Percentiles rank a stretch among this genome's conserved stretches.
phyloP scores from a whole-genome alignment of 352 stramenopile species.

The Saprolegnia diclina region DNA sequence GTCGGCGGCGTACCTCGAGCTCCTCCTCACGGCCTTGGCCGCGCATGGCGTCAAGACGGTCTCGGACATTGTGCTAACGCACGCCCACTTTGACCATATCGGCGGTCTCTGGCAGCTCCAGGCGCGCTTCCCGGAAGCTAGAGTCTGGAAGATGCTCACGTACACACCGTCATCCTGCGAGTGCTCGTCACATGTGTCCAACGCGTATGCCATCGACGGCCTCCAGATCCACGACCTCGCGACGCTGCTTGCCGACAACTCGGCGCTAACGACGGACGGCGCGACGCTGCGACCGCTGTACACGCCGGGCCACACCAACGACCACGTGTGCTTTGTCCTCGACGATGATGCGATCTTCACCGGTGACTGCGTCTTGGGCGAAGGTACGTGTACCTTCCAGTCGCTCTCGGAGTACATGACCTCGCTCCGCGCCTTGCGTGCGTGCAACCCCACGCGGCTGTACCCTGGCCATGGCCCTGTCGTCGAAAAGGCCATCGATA shows the following conservation, averaged over 20 bases:
- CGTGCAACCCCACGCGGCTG: constrained; percentile 39
- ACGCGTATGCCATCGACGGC: background rate
- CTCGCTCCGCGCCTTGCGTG: constrained; percentile 50
- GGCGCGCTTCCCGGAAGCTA: constrained; percentile 44
- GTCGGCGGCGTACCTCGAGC: constrained; percentile 45
- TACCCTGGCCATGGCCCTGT: constrained; percentile 74
- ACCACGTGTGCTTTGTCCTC: constrained; percentile 80
- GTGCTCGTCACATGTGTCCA: constrained; percentile 18
- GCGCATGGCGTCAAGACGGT: constrained; percentile 44
- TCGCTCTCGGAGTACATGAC: constrained; percentile 75
- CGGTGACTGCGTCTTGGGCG: constrained; percentile 78
- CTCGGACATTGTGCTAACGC: constrained; percentile 80
- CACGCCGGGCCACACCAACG: constrained; percentile 79
- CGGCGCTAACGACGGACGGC: constrained; percentile 8
- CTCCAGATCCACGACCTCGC: constrained; percentile 17
- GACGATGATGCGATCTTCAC: constrained; percentile 57
- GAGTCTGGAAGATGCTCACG: constrained; percentile 59
- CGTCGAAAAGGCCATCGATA: constrained; percentile 47
- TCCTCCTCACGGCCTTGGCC: constrained; percentile 41
- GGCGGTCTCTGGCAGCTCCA: constrained; percentile 65
- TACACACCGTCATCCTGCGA: constrained; percentile 9
- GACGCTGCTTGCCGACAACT: background rate
- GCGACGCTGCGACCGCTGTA: constrained; percentile 50
- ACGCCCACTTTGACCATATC: constrained; percentile 86
- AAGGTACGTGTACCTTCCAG: constrained; percentile 81